These are phyloP conservation scores for Linum lewisii DNA, from an alignment of 345 rosid genomes.

Conservation along the genomic window DNA sequence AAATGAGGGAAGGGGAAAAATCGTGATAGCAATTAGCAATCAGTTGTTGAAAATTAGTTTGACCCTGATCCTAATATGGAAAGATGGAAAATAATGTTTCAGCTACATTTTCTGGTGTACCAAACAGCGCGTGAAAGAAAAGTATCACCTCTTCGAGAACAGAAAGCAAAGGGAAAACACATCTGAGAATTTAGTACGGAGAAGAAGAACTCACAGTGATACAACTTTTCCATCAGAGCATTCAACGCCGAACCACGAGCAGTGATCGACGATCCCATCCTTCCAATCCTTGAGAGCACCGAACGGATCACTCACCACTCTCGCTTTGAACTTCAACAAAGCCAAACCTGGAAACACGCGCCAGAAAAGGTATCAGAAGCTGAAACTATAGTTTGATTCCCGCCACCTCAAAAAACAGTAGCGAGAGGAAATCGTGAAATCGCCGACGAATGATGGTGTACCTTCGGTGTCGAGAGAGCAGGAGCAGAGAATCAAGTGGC, in stretches of 20 bases:
- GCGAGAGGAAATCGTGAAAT: background rate
- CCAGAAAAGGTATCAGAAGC: background rate
- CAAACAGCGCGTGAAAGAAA: conserved; percentile 1
- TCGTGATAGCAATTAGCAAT: background rate
- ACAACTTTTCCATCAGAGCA: conserved; percentile 18
- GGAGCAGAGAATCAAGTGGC: conserved; percentile 9
- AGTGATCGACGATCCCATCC: conserved; percentile 7
- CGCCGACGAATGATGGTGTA: background rate
- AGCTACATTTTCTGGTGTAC: background rate
- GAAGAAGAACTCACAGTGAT: conserved; percentile 5
- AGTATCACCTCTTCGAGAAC: background rate
- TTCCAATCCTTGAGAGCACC: conserved; percentile 14
- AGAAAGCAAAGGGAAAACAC: background rate
- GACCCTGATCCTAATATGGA: background rate
- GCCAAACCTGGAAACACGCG: conserved; percentile 13
- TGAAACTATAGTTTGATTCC: background rate
- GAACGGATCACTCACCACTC: conserved; percentile 15
- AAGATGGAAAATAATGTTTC: background rate
- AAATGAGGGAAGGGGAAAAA: too few species aligned
- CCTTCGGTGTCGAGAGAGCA: conserved; percentile 17
- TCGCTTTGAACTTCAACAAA: conserved; percentile 15
- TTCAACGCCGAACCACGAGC: conserved; percentile 19
- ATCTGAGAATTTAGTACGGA: background rate
- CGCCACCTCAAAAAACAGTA: background rate
- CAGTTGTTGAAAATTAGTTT: background rate